Percentiles rank a stretch among this genome's conserved stretches.
phyloP scores from a whole-genome alignment of 495 filamentous ascomycete species.

The Polyplosphaeria fusca region DNA sequence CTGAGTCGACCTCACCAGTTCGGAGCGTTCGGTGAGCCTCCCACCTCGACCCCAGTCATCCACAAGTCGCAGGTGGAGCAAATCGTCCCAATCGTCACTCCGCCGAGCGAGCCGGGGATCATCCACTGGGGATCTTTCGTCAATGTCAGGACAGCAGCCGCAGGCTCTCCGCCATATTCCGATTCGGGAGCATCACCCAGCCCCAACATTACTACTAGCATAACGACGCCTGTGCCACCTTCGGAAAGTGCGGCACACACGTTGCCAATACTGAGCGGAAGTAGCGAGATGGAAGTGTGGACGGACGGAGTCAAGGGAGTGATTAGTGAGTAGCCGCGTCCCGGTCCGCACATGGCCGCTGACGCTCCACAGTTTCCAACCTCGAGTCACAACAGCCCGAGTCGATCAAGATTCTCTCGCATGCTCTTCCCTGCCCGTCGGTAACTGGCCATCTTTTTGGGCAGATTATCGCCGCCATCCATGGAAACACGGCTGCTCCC shows the following conservation, averaged over 20 bases:
- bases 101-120: constrained; percentile 35
- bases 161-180: constrained; percentile 32
- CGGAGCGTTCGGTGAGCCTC: constrained; percentile 1
- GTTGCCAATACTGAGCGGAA: neutral
- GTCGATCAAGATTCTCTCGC: constrained; percentile 57
- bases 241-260: neutral
- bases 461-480: constrained; percentile 53
- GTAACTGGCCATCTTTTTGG: constrained; percentile 52
- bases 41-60: neutral
- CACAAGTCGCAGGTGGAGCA: constrained; percentile 17
- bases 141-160: constrained; percentile 25
- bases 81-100: constrained; percentile 35
- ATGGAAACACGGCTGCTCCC: constrained; percentile 48
- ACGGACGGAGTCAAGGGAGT: constrained; percentile 2
- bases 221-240: neutral
- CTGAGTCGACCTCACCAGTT: constrained; percentile 5
- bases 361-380: constrained; percentile 13
- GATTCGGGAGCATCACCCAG: constrained; percentile 26
- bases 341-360: neutral
- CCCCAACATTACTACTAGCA: neutral
- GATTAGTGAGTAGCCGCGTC: constrained; percentile 14
- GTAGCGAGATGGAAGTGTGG: constrained; percentile 10
- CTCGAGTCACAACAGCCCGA: constrained; percentile 24
- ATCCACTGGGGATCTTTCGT: constrained; percentile 32
- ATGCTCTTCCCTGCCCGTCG: constrained; percentile 59